Evolutionary conservation across 805 yeast species (phyloP), one percentile per base, ranked within the genome.

Genomic region (Kodamaea leandrae): DNA sequence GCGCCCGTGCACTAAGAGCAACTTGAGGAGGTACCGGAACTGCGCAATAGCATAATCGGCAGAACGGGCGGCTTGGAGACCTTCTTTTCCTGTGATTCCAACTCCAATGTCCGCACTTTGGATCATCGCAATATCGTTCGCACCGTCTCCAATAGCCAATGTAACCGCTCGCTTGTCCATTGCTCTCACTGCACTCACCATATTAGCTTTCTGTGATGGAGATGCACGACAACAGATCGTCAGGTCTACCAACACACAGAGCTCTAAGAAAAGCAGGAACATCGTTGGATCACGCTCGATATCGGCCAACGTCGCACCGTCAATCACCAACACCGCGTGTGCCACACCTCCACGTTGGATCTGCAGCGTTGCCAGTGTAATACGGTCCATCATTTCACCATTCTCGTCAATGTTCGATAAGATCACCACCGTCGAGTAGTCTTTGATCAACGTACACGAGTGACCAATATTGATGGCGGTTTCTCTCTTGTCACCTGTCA

Each of bases 111-210:
- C 98, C 0, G 99, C 99, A 55, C 95, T 84, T 66, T 93, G 97
- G 47, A 93, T 93, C 99, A 93, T 93, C 1, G 99, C 98, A 58
- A 93, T 90, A 63, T 93, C 99, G 58, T 93, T 93, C 2, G 99
- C 99, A 49, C 99, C 99, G 65, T 93, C 99, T 6, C 99, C 99
- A 57, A 93, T 86, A 0, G 99, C 99, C 46, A 93, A 71, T 0
- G 97, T 88, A 4, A 93, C 96, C 29, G 86, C 74, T 2, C 65
- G 64, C 37, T 74, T 80, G 52, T 83, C 76, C 43, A 82, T 66
- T n/a, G 73, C 67, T 38, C 98, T 73, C n/a, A 95, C 88, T 24
- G 81, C 74, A 19, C 78, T 63, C 2, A 93, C 98, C 86, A 93
- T 82, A 20, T 76, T 69, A 1, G 98, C 96, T 65, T 93, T 93